These are phyloP conservation scores for Diaporthe capsici DNA, from an alignment of 2,329 filamentous ascomycete species.

Conservation along the genomic window DNA sequence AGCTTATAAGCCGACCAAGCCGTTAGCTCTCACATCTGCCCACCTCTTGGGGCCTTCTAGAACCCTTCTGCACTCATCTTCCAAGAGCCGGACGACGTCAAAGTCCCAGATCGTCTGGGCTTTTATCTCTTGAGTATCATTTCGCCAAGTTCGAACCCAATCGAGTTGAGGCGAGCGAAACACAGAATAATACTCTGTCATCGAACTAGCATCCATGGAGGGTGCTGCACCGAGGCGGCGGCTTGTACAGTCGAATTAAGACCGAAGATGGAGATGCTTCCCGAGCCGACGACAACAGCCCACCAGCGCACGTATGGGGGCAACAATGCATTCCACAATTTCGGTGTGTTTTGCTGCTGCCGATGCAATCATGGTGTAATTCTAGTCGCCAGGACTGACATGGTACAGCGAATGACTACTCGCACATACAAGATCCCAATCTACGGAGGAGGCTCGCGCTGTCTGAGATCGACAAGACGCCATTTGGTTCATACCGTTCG, in stretches of 20 bases:
- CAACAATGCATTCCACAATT: conserved; percentile 81
- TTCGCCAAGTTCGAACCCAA: conserved; percentile 2
- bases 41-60: conserved; percentile 25
- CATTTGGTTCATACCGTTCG: conserved; percentile 78
- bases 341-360: conserved; percentile 51
- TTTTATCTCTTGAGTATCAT: neutral
- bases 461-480: conserved; percentile 84
- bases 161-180: neutral
- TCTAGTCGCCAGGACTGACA: conserved; percentile 6
- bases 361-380: conserved; percentile 45
- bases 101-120: neutral
- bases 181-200: neutral
- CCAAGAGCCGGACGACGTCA: neutral
- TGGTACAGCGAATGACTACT: conserved; percentile 56
- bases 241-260: neutral
- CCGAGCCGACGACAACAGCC: neutral
- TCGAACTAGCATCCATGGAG: neutral
- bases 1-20: conserved; percentile 34
- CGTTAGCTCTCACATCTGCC: neutral
- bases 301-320: conserved; percentile 68
- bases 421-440: conserved; percentile 79
- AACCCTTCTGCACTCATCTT: neutral
- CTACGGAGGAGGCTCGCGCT: conserved; percentile 81
- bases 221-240: neutral
- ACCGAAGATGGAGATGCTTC: conserved; percentile 22